phyloP scores from a whole-genome alignment of 495 filamentous ascomycete species.

The Halenospora varia region DNA sequence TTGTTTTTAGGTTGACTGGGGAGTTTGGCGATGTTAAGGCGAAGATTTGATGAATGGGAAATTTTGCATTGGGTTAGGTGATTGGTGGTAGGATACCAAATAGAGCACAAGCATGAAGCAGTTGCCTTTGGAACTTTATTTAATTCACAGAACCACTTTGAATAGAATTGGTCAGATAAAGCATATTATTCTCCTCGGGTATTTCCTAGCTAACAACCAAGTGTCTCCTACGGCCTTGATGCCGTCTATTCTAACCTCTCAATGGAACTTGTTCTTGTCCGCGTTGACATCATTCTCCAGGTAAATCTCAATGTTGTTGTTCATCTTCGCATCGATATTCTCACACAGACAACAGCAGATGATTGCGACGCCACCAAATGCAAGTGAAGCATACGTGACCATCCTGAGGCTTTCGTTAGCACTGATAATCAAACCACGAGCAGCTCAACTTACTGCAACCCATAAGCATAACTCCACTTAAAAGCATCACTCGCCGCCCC shows the following conservation, averaged over 20 bases:
- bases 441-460: background rate
- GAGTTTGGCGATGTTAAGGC: constrained; percentile 29
- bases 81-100: background rate
- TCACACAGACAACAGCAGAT: constrained; percentile 28
- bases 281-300: constrained; percentile 33
- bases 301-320: constrained; percentile 29
- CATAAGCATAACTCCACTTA: constrained; percentile 31
- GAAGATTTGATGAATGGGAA: constrained; percentile 32
- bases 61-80: background rate
- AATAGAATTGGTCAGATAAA: too few relatives aligned
- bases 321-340: constrained; percentile 32
- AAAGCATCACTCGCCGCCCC: constrained; percentile 27
- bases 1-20: constrained; percentile 1
- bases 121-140: too few relatives aligned
- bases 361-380: constrained; percentile 28
- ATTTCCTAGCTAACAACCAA: too few relatives aligned
- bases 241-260: background rate
- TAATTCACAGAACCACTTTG: too few relatives aligned
- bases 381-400: constrained; percentile 17
- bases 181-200: too few relatives aligned
- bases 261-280: constrained; percentile 32
- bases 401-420: background rate
- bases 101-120: too few relatives aligned
- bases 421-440: too few relatives aligned
- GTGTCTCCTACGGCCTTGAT: too few relatives aligned